phyloP scores from a whole-genome alignment of 192 early-diverging fungal species.

The Coemansia interrupta region DNA sequence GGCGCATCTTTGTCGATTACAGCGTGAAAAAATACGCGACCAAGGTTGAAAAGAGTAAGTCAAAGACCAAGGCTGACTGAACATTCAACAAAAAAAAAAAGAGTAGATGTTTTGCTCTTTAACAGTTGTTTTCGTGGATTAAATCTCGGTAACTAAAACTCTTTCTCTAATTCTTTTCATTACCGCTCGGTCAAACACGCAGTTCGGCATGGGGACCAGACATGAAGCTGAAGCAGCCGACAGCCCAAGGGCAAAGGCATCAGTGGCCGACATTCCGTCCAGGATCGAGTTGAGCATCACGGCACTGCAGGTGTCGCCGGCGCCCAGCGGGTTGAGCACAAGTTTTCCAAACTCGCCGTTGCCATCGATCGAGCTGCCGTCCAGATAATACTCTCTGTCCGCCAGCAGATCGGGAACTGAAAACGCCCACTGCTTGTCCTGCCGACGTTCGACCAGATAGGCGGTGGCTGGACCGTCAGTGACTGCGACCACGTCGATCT shows the following conservation, averaged over 20 bases:
- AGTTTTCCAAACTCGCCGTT: neutral
- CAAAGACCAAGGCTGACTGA: conserved; percentile 13
- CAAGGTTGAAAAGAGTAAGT: neutral
- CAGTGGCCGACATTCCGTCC: conserved; percentile 11
- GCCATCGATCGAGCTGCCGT: neutral
- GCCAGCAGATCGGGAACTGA: conserved; percentile 23
- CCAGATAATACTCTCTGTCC: conserved; percentile 16
- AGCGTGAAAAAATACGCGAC: conserved; percentile 9
- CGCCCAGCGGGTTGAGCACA: conserved; percentile 42
- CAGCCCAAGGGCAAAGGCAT: conserved; percentile 44
- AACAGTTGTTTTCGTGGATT: neutral
- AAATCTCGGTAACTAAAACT: conserved; percentile 10
- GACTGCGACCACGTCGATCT: conserved; percentile 22
- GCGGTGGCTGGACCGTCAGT: conserved; percentile 30
- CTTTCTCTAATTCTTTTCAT: conserved; percentile 21
- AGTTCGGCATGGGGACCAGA: conserved; percentile 37
- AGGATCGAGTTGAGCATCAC: conserved; percentile 33
- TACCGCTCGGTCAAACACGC: conserved; percentile 20
- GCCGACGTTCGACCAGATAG: conserved; percentile 12
- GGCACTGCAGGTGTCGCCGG: conserved; percentile 42
- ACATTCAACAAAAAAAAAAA: neutral
- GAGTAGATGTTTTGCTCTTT: neutral
- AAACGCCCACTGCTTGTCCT: conserved; percentile 7
- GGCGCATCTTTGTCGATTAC: conserved; percentile 43
- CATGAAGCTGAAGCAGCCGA: conserved; percentile 48